These are phyloP conservation scores for Notholithocarpus densiflorus DNA, from an alignment of 306 rosid species.

Conservation along the genomic window DNA sequence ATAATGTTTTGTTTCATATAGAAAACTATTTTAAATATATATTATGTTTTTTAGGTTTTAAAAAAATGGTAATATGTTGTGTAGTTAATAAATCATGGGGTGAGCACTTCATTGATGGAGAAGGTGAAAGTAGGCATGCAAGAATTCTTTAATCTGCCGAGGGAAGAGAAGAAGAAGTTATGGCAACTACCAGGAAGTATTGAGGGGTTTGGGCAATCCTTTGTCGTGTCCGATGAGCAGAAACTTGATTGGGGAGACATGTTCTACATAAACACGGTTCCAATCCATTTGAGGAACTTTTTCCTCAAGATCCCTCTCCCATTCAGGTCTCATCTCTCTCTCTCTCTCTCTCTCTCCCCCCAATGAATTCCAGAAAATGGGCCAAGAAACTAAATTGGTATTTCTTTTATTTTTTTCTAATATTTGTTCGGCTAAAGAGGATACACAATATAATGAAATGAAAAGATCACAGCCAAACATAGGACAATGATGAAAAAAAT, in stretches of 20 bases:
- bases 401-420: too few relatives aligned
- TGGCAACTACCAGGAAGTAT: conserved; percentile 8
- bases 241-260: not conserved
- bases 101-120: not conserved
- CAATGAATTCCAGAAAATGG: too few relatives aligned
- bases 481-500: too few relatives aligned
- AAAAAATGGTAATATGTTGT: too few relatives aligned
- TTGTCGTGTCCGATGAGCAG: not conserved
- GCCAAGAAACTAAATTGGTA: too few relatives aligned
- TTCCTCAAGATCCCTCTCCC: conserved; percentile 20
- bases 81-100: conserved; percentile 30
- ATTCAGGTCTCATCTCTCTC: conserved; percentile 6
- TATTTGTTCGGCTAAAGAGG: too few relatives aligned
- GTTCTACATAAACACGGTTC: not conserved
- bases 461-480: too few relatives aligned
- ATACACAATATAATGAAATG: too few relatives aligned
- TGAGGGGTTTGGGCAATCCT: conserved; percentile 19
- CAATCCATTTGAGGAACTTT: conserved; percentile 11
- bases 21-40: too few relatives aligned
- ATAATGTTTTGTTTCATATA: too few relatives aligned
- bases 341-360: too few relatives aligned
- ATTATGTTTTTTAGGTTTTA: too few relatives aligned
- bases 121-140: not conserved
- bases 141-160: conserved; percentile 14
- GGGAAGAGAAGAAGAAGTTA: conserved; percentile 26